Base-by-base conservation (phyloP, 495 filamentous ascomycete species). In the Astrothelium subdiscretum region DNA sequence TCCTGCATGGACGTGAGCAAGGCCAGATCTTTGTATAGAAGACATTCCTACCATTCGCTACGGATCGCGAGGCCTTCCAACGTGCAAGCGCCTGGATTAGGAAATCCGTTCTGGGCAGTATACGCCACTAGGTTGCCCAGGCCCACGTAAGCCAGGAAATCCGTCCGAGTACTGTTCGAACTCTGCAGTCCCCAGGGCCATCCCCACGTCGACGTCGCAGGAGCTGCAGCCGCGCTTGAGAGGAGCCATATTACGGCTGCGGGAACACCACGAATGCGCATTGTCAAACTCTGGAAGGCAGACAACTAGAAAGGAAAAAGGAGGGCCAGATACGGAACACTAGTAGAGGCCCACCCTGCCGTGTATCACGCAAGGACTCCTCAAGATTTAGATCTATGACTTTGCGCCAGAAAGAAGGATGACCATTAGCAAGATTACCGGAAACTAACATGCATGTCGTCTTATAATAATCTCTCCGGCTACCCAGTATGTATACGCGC, bases 31-130 rank as follows among this genome's bases (percentile, higher is more conserved):
- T 5, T 10, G 48, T 38, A n/a, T 20, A 29, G 6, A 15, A n/a
- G 6, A 0, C 6, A 29, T 26, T 3, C 71, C 26, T 61, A 74
- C 74, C 74, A 74, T 65, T 76, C 74, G 43, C 64, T 63, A 27
- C 74, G 71, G 20, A 74, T 62, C 10, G 67, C 71, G 0, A 69
- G 70, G 59, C 72, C 73, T 6, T 65, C 43, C 0, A 72, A 63
- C 1, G 63, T 72, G 59, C 71, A 75, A 24, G 64, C 68, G 42
- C 63, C 57, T 1, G 60, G 20, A 6, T 66, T 31, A n/a, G 70
- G 70, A 31, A 67, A 68, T 12, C 62, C 62, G 42, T 71, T 43
- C 15, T 64, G 2, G 0, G 62, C 60, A 18, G 67, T 59, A 54
- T 72, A 65, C 12, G 60, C 18, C 3, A 65, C 66, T 24, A 70